Conservation (phyloP, 352 stramenopile genomes). For the Phytophthora constricta region DNA sequence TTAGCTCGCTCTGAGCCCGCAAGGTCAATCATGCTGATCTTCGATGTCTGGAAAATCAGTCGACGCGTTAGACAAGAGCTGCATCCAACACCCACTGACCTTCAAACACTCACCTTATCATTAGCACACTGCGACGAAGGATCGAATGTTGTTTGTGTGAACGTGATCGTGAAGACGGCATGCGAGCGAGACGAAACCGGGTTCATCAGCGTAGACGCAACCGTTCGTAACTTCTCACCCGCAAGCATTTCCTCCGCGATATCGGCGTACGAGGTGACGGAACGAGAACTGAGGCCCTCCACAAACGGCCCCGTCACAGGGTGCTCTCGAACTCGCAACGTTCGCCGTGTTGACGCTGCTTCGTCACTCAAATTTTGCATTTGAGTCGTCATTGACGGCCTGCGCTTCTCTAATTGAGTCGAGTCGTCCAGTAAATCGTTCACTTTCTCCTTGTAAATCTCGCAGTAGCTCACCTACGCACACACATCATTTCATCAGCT, state of each 20-base stretch:
- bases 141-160: slow-evolving; percentile 83
- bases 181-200: slow-evolving; percentile 95
- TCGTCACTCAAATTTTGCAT: slow-evolving; percentile 15
- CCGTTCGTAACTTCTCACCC: slow-evolving; percentile 95
- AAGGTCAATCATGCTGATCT: slow-evolving; percentile 89
- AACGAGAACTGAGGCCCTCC: slow-evolving; percentile 70
- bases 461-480: slow-evolving; percentile 78
- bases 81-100: slow-evolving; percentile 27
- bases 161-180: slow-evolving; percentile 97
- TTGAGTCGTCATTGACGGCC: slow-evolving; percentile 38
- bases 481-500: too few relatives aligned
- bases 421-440: slow-evolving; percentile 76
- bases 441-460: slow-evolving; percentile 91
- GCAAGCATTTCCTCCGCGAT: slow-evolving; percentile 79
- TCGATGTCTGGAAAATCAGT: slow-evolving; percentile 56
- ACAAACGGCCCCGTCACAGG: slow-evolving; percentile 87
- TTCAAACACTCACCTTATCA: slow-evolving; percentile 81
- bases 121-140: slow-evolving; percentile 57
- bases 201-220: slow-evolving; percentile 98
- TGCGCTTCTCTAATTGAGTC: slow-evolving; percentile 20
- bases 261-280: slow-evolving; percentile 82
- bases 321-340: slow-evolving; percentile 82
- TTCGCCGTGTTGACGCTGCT: slow-evolving; percentile 18
- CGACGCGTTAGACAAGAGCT: slow-evolving; percentile 1
- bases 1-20: slow-evolving; percentile 85